Base-by-base conservation (phyloP, 441 rosid genomes). In the Pelargonium fulgidum region DNA sequence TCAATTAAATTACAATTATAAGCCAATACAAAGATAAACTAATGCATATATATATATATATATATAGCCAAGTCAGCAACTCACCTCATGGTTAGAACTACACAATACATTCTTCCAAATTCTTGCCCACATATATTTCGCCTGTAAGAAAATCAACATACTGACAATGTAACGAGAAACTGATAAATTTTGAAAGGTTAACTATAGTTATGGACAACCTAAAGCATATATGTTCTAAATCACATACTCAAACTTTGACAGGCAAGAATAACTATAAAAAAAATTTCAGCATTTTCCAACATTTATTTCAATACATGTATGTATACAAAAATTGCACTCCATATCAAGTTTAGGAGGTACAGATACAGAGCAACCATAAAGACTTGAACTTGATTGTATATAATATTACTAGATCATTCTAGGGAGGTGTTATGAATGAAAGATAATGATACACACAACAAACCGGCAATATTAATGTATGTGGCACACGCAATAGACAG, bases 111-210 rank as follows among this genome's bases (percentile, higher is more conserved):
- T 69, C 96, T 93, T 62, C 91, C 89, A 70, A 94, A 94, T 73
- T 94, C 99, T 80, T 94, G 99, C 39, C 94, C 99, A 13, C 88
- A 87, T 70, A 90, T 89, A 79, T 92, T 90, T 76, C 91, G 84
- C 84, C 99, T 94, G 91, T 74, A 80, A 70, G 16, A 66, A 52
- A 52, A 52, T 16, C 17, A 52, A 52, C 59, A n/a, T 9, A 52
- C 20, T 42, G 9, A 42, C 12, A 42, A 8, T 29, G 14, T 10
- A 14, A 50, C 3, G 4, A 50, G 19, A 4, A 13, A 12, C 58
- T 50, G 58, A 12, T 1, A 50, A 12, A 50, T 50, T 50, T 0
- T 12, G 19, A 12, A 50, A 50, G 14, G 4, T 4, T 0, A 50
- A 29, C 36, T 29, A 29, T 29, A 29, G 36, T 29, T 29, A 29